These are phyloP conservation scores for Micromonas commoda DNA, from an alignment of 139 green algal genomes.

Conservation along the genomic window DNA sequence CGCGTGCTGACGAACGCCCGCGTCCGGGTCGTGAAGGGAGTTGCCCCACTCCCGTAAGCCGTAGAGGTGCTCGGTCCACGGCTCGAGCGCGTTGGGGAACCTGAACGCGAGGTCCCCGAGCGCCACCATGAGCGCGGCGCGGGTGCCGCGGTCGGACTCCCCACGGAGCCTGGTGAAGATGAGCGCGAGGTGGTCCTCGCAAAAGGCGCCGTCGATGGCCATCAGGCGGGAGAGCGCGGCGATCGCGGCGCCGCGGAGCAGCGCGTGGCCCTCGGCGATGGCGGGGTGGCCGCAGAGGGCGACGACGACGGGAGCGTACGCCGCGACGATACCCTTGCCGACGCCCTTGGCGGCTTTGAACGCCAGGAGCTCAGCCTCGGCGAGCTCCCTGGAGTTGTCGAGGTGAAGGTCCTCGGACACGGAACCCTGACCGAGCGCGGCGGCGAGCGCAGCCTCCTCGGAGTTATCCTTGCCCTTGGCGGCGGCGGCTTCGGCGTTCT, in stretches of 20 bases:
- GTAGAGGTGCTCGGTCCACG: slow-evolving; percentile 85
- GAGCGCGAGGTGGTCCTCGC: slow-evolving; percentile 64
- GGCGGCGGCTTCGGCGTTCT: background rate
- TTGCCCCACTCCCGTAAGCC: slow-evolving; percentile 22
- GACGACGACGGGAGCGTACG: slow-evolving; percentile 18
- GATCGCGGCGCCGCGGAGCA: slow-evolving; percentile 60
- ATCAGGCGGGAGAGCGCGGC: slow-evolving; percentile 84
- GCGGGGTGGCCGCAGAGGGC: slow-evolving; percentile 16
- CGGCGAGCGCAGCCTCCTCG: slow-evolving; percentile 1
- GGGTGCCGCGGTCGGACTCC: slow-evolving; percentile 5
- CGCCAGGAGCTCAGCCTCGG: slow-evolving; percentile 28
- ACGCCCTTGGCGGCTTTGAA: background rate
- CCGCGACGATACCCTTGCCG: background rate
- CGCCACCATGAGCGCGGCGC: slow-evolving; percentile 60
- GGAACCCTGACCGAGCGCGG: slow-evolving; percentile 48
- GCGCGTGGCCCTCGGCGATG: slow-evolving; percentile 34
- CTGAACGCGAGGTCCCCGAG: slow-evolving; percentile 82
- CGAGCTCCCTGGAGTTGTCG: slow-evolving; percentile 56
- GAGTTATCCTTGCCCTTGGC: background rate
- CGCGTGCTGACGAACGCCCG: slow-evolving; percentile 59
- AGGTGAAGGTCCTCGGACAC: slow-evolving; percentile 61
- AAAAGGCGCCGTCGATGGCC: slow-evolving; percentile 70
- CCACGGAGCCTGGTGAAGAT: slow-evolving; percentile 32
- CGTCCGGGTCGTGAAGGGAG: slow-evolving; percentile 46
- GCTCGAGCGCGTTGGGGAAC: slow-evolving; percentile 88